phyloP scores from a whole-genome alignment of 352 stramenopile species.

The Elongisporangium prolatum region DNA sequence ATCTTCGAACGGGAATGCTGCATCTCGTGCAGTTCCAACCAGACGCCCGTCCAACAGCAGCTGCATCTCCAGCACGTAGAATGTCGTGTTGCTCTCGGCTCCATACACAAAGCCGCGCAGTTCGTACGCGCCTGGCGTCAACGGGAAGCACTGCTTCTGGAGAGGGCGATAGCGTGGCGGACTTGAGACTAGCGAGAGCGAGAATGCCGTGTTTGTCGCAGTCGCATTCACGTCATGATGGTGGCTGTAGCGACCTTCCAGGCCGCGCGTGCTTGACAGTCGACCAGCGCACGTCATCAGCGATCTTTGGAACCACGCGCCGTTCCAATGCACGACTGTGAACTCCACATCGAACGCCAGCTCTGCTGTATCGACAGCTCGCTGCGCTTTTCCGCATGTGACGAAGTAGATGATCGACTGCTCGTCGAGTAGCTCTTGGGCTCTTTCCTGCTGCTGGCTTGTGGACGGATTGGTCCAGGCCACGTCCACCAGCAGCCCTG shows the following conservation, averaged over 20 bases:
- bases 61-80: slow-evolving; percentile 45
- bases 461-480: too few relatives aligned
- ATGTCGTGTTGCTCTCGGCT: slow-evolving; percentile 22
- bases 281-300: slow-evolving; percentile 14
- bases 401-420: slow-evolving; percentile 14
- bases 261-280: slow-evolving; percentile 4
- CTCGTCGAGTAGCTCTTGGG: not conserved
- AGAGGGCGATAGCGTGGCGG: slow-evolving; percentile 10
- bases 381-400: not conserved
- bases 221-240: slow-evolving; percentile 5
- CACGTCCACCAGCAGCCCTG: slow-evolving; percentile 18
- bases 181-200: slow-evolving; percentile 13
- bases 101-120: slow-evolving; percentile 49
- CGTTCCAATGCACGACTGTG: slow-evolving; percentile 38
- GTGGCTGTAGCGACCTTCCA: not conserved
- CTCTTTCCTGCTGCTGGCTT: too few relatives aligned
- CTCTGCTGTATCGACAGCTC: not conserved
- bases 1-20: slow-evolving; percentile 45
- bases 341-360: slow-evolving; percentile 19
- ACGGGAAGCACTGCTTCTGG: slow-evolving; percentile 14
- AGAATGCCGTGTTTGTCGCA: slow-evolving; percentile 20
- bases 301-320: slow-evolving; percentile 8
- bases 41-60: slow-evolving; percentile 36
- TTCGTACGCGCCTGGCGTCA: slow-evolving; percentile 46
- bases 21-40: slow-evolving; percentile 36